phyloP scores from a whole-genome alignment of 768 basidiomycete species.

The Tephrocybe rancida region DNA sequence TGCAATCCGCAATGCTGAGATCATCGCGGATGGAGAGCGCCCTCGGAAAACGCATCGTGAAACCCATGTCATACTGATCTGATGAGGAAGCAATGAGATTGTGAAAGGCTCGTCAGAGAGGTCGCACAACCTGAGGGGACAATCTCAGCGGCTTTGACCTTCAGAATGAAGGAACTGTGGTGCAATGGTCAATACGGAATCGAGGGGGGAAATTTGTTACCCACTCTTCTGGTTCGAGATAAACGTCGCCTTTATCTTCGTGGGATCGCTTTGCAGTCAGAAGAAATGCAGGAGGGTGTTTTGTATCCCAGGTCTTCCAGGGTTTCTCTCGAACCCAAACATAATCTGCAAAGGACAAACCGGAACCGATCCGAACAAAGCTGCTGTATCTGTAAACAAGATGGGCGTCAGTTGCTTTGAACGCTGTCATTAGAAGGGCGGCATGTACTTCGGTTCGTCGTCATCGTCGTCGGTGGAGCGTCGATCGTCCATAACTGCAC shows the following conservation, averaged over 20 bases:
- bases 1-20: conserved; percentile 68
- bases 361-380: conserved; percentile 91
- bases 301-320: conserved; percentile 82
- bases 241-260: conserved; percentile 89
- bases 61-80: conserved; percentile 84
- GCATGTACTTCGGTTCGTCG: conserved; percentile 61
- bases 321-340: conserved; percentile 80
- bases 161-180: conserved; percentile 86
- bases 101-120: background rate
- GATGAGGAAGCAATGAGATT: conserved; percentile 11
- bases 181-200: background rate
- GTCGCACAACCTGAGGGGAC: conserved; percentile 62
- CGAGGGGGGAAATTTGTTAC: conserved; percentile 18
- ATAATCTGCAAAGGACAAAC: conserved; percentile 85
- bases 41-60: conserved; percentile 95
- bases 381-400: conserved; percentile 65
- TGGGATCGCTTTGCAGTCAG: conserved; percentile 58
- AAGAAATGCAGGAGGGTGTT: conserved; percentile 71
- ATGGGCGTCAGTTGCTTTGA: background rate
- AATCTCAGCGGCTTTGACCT: conserved; percentile 94
- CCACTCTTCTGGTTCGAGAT: conserved; percentile 88
- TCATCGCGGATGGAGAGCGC: conserved; percentile 82
- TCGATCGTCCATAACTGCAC: conserved; percentile 84
- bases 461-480: conserved; percentile 54
- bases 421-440: conserved; percentile 11